These are phyloP conservation scores for Fraxinus excelsior DNA, from an alignment of 257 asterid species.

Conservation along the genomic window DNA sequence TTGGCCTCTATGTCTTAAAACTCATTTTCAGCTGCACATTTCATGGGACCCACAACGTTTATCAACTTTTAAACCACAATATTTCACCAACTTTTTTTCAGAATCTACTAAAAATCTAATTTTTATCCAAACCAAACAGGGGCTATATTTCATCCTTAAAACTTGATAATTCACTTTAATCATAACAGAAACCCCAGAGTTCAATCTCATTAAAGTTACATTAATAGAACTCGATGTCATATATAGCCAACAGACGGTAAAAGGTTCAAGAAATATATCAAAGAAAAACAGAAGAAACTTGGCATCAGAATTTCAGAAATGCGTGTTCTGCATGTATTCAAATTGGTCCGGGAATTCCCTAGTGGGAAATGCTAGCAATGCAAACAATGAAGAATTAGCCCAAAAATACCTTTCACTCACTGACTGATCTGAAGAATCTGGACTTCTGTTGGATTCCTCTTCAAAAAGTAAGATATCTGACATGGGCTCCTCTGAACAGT, in stretches of 20 bases:
- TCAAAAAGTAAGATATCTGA: constrained; percentile 62
- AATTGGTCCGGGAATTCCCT: not conserved
- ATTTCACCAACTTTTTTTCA: too few relatives aligned
- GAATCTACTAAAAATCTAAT: too few relatives aligned
- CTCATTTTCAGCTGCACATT: not conserved
- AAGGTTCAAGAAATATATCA: not conserved
- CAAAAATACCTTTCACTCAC: constrained; percentile 51
- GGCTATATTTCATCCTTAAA: not conserved
- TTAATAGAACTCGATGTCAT: not conserved
- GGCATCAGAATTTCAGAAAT: constrained; percentile 14
- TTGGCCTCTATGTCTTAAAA: too few relatives aligned
- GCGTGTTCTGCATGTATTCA: not conserved
- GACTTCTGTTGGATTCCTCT: constrained; percentile 52
- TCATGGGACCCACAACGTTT: too few relatives aligned
- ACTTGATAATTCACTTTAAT: not conserved
- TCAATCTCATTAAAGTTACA: not conserved
- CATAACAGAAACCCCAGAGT: not conserved
- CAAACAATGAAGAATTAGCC: constrained; percentile 20
- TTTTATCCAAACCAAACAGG: too few relatives aligned
- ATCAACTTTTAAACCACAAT: too few relatives aligned
- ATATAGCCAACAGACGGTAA: constrained; percentile 14
- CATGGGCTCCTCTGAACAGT: constrained; percentile 66
- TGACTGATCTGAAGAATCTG: constrained; percentile 59
- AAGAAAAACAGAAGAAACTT: constrained; percentile 2
- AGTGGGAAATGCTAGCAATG: not conserved